Base-by-base conservation (phyloP, 129 eudicot genomes). In the Arctium lappa region DNA sequence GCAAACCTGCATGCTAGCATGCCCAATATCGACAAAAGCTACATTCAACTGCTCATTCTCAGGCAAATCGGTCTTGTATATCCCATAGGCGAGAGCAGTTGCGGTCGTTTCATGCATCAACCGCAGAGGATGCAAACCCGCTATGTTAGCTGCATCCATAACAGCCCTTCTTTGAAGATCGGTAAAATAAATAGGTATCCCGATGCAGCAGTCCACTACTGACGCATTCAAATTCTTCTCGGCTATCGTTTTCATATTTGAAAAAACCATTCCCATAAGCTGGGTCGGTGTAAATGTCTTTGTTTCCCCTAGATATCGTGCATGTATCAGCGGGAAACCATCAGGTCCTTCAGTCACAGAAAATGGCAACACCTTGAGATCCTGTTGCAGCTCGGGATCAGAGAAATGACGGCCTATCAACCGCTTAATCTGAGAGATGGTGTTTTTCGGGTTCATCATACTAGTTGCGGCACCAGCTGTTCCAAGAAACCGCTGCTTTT, bases 1-100 rank as follows among this genome's bases (percentile, higher is more conserved):
- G 79, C 97, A 95, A n/a, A 95, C 99, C 83, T 95, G 99, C 97
- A 95, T 85, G 66, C 99, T 95, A 22, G 99, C 86, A 84, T 95
- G 99, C 6, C 99, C 99, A 73, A 95, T 81, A 80, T 95, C 99
- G 8, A 95, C 91, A 83, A 95, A 92, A 6, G 97, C 99, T 75
- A 95, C 92, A 82, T 95, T 94, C 16, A 94, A 30, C 69, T 86
- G 92, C 36, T 95, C 97, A 69, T 86, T 91, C 82, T 95, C 99
- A 2, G 99, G 99, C 48, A 95, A 87, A 60, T 95, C 99, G 1
- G 94, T 93, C 84, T 93, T 95, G 71, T 95, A 95, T 2, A 93
- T 95, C 72, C 99, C 99, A 80, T 95, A 95, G 4, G 99, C 99
- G 29, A 95, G 74, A 82, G 99, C 97, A 71, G 97, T 93, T 8